Evolutionary conservation across 2,329 filamentous ascomycete species (phyloP).

Genomic region (Tolypocladium sp.): DNA sequence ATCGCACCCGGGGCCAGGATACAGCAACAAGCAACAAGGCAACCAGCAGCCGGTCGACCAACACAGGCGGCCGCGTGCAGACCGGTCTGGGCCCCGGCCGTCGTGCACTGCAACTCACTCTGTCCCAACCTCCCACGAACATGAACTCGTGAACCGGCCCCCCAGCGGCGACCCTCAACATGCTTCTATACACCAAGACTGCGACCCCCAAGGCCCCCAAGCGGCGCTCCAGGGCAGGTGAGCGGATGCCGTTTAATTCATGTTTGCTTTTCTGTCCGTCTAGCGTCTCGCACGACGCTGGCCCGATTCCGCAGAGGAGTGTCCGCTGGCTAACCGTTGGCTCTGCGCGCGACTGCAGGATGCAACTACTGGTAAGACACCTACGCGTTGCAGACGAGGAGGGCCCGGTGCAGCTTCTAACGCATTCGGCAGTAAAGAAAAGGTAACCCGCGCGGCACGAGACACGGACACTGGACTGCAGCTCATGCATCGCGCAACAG

Average conservation of each 20-base stretch:
- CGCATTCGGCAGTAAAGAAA: conserved; percentile 37
- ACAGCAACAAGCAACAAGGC: too few species aligned
- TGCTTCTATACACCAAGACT: conserved; percentile 50
- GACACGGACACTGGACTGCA: background rate
- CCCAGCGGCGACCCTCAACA: conserved; percentile 11
- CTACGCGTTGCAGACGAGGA: background rate
- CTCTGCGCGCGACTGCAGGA: conserved; percentile 21
- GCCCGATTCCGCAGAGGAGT: too few species aligned
- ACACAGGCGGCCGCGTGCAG: too few species aligned
- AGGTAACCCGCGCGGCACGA: conserved; percentile 24
- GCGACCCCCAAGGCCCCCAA: conserved; percentile 51
- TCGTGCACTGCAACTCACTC: too few species aligned
- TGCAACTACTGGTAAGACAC: conserved; percentile 41
- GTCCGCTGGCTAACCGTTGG: background rate
- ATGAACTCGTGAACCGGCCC: background rate
- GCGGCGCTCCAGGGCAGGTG: conserved; percentile 49
- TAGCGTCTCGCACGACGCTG: background rate
- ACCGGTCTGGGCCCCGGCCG: too few species aligned
- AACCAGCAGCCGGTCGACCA: too few species aligned
- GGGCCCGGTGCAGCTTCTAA: background rate
- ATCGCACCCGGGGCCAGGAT: too few species aligned
- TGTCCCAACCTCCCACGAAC: background rate
- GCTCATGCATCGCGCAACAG: conserved; percentile 17
- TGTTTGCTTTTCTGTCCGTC: background rate
- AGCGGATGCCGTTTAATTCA: conserved; percentile 10